Evolutionary conservation across 1,139 yeast species (phyloP).

Genomic region (Zygoascus hellenicus): DNA sequence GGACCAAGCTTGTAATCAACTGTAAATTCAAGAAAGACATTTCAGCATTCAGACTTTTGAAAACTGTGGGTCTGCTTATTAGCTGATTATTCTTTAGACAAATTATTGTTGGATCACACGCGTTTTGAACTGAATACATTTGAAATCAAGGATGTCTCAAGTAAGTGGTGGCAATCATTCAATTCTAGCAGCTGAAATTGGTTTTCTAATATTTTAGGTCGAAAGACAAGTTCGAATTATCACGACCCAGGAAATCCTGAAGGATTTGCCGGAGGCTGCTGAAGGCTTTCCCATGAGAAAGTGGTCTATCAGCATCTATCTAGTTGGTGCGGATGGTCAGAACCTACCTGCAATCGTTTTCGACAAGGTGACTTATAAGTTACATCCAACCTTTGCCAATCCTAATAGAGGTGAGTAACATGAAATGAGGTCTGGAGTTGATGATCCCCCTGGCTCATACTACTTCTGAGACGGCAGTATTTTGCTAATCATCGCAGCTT

Average conservation of each 20-base stretch:
- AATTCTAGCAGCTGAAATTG: not conserved
- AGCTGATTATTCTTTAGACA: too few relatives aligned
- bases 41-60: too few relatives aligned
- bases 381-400: slow-evolving; percentile 91
- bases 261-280: slow-evolving; percentile 81
- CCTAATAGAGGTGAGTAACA: slow-evolving; percentile 53
- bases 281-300: slow-evolving; percentile 93
- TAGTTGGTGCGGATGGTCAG: slow-evolving; percentile 74
- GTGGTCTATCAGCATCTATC: slow-evolving; percentile 75
- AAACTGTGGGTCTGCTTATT: too few relatives aligned
- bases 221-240: slow-evolving; percentile 86
- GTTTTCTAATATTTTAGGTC: slow-evolving; percentile 32
- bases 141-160: slow-evolving; percentile 15
- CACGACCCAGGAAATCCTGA: slow-evolving; percentile 77
- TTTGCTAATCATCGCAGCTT: slow-evolving; percentile 29
- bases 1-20: too few relatives aligned
- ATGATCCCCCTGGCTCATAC: not conserved
- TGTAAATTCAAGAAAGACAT: too few relatives aligned
- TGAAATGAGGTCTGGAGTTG: not conserved
- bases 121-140: too few relatives aligned
- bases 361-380: slow-evolving; percentile 86
- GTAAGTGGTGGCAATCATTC: slow-evolving; percentile 10
- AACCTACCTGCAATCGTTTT: slow-evolving; percentile 83
- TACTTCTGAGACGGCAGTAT: not conserved
- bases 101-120: too few relatives aligned